A percentile compares a stretch with the other conserved stretches of the same genome.
Conservation (phyloP, 2,329 filamentous ascomycete species). For the Spiromastix sp. region DNA sequence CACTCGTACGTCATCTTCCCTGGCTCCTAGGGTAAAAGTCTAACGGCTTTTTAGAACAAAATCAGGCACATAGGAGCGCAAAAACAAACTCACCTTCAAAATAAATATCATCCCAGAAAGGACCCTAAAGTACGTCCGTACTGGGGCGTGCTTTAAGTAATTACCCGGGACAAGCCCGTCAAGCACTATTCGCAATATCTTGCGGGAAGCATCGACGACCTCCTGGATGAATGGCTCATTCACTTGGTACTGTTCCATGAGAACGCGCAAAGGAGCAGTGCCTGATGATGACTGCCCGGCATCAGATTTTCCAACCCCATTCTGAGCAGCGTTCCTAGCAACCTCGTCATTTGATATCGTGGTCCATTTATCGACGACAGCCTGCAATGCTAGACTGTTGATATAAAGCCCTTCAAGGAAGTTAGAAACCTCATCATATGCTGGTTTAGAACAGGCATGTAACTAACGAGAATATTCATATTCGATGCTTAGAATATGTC, state of each 20-base stretch:
- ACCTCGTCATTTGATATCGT: slow-evolving; percentile 44
- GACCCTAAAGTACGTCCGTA: slow-evolving; percentile 55
- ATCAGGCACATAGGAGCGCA: no score
- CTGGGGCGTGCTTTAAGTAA: slow-evolving; percentile 51
- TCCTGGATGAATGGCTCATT: slow-evolving; percentile 53
- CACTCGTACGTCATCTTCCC: slow-evolving; percentile 50
- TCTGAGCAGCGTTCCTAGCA: slow-evolving; percentile 1
- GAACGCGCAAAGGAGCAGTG: slow-evolving; percentile 26
- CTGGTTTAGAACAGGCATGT: no score
- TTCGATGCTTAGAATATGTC: slow-evolving; percentile 79
- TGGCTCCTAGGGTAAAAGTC: slow-evolving; percentile 54
- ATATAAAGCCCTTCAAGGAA: slow-evolving; percentile 54
- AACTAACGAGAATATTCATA: slow-evolving; percentile 77
- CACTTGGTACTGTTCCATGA: slow-evolving; percentile 42
- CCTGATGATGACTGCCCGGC: slow-evolving; percentile 16
- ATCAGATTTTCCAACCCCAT: slow-evolving; percentile 12
- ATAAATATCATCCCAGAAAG: slow-evolving; percentile 55
- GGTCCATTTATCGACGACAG: slow-evolving; percentile 86
- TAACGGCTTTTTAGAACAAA: slow-evolving; percentile 16
- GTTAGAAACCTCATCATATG: slow-evolving; percentile 8
- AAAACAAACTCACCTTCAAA: slow-evolving; percentile 43
- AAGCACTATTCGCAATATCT: slow-evolving; percentile 49
- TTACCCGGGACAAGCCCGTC: slow-evolving; percentile 49
- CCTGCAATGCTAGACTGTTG: slow-evolving; percentile 87
- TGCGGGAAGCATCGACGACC: slow-evolving; percentile 51